A percentile compares a stretch with the other conserved stretches of the same genome.
Conservation (phyloP, 352 stramenopile species). For the Globisporangium nodosum region DNA sequence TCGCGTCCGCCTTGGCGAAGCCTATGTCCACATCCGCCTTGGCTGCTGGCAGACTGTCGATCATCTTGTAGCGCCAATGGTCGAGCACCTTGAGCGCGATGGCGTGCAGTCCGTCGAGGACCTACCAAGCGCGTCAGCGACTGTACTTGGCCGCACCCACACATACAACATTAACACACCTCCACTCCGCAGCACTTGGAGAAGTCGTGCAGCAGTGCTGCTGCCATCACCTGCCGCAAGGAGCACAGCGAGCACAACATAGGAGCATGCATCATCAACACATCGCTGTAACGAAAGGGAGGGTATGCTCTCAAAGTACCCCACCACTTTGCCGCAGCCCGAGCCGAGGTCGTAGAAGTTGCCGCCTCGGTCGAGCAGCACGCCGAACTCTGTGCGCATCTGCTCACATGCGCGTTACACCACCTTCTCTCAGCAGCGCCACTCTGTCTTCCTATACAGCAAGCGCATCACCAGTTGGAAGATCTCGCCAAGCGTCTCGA, state of each 20-base stretch:
- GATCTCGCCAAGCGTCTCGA: slow-evolving; percentile 46
- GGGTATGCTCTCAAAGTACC: not conserved
- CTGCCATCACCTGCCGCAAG: slow-evolving; percentile 37
- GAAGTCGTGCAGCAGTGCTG: slow-evolving; percentile 57
- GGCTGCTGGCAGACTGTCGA: slow-evolving; percentile 39
- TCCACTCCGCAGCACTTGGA: slow-evolving; percentile 61
- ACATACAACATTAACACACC: slow-evolving; percentile 12
- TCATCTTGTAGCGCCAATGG: slow-evolving; percentile 59
- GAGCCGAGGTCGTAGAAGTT: slow-evolving; percentile 72
- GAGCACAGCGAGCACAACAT: no score
- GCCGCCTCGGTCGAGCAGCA: slow-evolving; percentile 51
- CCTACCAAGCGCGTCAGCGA: slow-evolving; percentile 7
- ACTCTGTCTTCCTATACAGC: not conserved
- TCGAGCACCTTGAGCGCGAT: slow-evolving; percentile 61
- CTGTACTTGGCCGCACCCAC: not conserved
- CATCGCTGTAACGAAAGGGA: no score
- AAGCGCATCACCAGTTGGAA: slow-evolving; percentile 38
- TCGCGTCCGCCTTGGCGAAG: slow-evolving; percentile 43
- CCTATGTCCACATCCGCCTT: slow-evolving; percentile 54
- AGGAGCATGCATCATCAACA: no score
- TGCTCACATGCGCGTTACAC: slow-evolving; percentile 4
- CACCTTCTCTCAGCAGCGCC: not conserved
- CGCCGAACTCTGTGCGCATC: slow-evolving; percentile 56
- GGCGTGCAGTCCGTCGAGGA: slow-evolving; percentile 51
- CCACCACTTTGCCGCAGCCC: slow-evolving; percentile 66